Conservation (phyloP, 805 yeast genomes). For the Priceomyces carsonii region DNA sequence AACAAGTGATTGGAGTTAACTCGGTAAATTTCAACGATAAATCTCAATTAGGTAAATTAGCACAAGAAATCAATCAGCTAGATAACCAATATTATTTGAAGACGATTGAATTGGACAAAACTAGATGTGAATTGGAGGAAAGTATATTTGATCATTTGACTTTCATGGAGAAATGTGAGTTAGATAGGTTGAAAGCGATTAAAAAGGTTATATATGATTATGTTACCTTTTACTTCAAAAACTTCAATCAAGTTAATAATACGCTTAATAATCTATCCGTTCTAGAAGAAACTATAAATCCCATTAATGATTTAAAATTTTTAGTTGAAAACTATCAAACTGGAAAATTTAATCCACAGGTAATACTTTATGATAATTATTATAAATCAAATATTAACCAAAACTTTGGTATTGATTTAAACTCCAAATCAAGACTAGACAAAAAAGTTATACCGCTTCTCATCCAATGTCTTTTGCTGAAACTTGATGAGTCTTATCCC, state of each 20-base stretch:
- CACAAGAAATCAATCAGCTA: constrained; percentile 56
- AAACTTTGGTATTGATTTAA: constrained; percentile 79
- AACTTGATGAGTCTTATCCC: constrained; percentile 72
- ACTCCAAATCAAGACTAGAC: constrained; percentile 69
- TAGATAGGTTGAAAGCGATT: constrained; percentile 72
- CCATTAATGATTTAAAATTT: constrained; percentile 64
- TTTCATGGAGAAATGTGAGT: constrained; percentile 81
- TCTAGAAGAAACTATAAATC: constrained; percentile 71
- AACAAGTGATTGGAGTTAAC: constrained; percentile 46
- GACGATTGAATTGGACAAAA: constrained; percentile 59
- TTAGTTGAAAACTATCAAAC: constrained; percentile 68
- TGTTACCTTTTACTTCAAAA: constrained; percentile 63
- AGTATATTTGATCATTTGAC: constrained; percentile 66
- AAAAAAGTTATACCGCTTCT: constrained; percentile 70
- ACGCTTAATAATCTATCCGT: constrained; percentile 61
- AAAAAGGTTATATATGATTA: constrained; percentile 77
- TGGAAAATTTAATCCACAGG: constrained; percentile 74
- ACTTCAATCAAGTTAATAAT: constrained; percentile 56
- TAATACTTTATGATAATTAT: constrained; percentile 75
- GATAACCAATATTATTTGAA: constrained; percentile 53
- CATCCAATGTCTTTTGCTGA: constrained; percentile 60
- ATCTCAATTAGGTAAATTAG: constrained; percentile 50
- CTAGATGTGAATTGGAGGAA: constrained; percentile 76
- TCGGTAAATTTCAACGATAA: constrained; percentile 49
- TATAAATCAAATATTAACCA: constrained; percentile 67